Conservation (phyloP, 2,329 filamentous ascomycete species). For the Coniella lustricola region DNA sequence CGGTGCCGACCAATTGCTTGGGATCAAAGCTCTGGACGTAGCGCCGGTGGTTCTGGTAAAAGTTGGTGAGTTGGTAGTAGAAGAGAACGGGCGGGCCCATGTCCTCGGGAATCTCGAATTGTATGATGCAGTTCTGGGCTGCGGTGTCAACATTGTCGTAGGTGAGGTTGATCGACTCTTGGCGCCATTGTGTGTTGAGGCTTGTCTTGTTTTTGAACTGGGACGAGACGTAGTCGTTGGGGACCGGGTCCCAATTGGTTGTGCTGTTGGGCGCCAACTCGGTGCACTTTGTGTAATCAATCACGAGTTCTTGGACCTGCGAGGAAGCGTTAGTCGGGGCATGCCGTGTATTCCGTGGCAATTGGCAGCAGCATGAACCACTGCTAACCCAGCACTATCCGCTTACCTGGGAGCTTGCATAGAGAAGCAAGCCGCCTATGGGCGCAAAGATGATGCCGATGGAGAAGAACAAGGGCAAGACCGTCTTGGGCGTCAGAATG, state of each 20-base stretch:
- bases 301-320: conserved; percentile 80
- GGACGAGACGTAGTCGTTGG: conserved; percentile 49
- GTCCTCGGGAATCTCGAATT: conserved; percentile 71
- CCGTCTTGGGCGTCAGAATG: conserved; percentile 90
- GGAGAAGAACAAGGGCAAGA: conserved; percentile 82
- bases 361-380: neutral
- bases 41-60: conserved; percentile 97
- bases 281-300: conserved; percentile 83
- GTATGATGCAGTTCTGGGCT: conserved; percentile 59
- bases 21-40: conserved; percentile 88
- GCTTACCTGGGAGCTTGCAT: conserved; percentile 71
- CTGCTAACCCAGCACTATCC: neutral
- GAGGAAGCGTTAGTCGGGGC: conserved; percentile 13
- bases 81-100: conserved; percentile 79
- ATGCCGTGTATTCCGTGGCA: neutral
- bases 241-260: conserved; percentile 42
- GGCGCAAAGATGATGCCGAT: conserved; percentile 90
- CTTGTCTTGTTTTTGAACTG: conserved; percentile 59
- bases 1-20: conserved; percentile 69
- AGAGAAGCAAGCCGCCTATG: conserved; percentile 80
- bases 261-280: conserved; percentile 40
- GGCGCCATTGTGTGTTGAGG: conserved; percentile 36
- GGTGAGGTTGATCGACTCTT: conserved; percentile 33
- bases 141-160: conserved; percentile 31
- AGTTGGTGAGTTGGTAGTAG: conserved; percentile 95